phyloP scores from a whole-genome alignment of 2,329 filamentous ascomycete genomes.

The Malbranchea zuffiana region DNA sequence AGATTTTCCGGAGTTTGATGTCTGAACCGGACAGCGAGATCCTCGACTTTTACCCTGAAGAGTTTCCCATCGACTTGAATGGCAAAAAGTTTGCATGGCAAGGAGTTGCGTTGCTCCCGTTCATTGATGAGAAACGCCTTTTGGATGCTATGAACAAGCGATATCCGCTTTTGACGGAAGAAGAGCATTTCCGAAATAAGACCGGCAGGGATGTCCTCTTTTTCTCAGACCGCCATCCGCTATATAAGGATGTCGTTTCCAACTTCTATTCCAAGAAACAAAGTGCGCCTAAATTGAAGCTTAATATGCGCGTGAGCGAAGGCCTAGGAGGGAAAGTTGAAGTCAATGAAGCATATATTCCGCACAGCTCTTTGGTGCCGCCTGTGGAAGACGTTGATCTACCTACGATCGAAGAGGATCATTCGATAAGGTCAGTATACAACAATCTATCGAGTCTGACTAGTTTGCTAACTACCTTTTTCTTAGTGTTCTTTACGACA shows the following conservation, averaged over 20 bases:
- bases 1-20: conserved; percentile 86
- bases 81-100: conserved; percentile 99
- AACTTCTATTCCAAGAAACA: conserved; percentile 91
- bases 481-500: conserved; percentile 68
- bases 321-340: conserved; percentile 70
- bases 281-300: conserved; percentile 52
- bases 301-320: conserved; percentile 64
- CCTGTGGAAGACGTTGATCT: conserved; percentile 61
- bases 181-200: conserved; percentile 68
- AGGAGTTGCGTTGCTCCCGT: conserved; percentile 82
- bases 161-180: conserved; percentile 65
- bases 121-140: conserved; percentile 85
- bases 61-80: conserved; percentile 87
- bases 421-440: conserved; percentile 66
- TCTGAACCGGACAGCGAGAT: conserved; percentile 77
- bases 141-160: conserved; percentile 71
- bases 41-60: conserved; percentile 93
- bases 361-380: conserved; percentile 69
- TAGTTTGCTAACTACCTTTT: conserved; percentile 14
- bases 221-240: conserved; percentile 68
- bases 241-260: conserved; percentile 74
- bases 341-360: conserved; percentile 74
- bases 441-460: conserved; percentile 12
- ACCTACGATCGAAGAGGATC: conserved; percentile 72
- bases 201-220: conserved; percentile 72